Conservation (phyloP, 192 early-diverging fungal genomes). For the Pilobolus umbonatus region DNA sequence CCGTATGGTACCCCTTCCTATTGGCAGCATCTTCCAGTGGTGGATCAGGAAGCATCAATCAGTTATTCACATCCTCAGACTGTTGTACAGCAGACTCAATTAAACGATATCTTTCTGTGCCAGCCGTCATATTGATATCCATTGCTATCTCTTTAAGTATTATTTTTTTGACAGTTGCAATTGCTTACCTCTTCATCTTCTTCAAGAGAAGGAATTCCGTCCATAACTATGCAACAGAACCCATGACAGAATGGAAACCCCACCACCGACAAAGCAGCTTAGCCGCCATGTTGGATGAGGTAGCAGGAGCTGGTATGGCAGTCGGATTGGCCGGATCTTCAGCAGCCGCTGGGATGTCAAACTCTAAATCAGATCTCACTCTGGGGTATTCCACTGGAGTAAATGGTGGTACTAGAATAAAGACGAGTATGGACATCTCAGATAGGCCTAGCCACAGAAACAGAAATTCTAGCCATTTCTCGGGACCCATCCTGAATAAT, state of each 20-base stretch:
- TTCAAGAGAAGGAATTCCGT: constrained; percentile 14
- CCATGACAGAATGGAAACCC: constrained; percentile 13
- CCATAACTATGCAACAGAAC: constrained; percentile 11
- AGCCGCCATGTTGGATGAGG: constrained; percentile 17
- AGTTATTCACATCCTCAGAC: constrained; percentile 17
- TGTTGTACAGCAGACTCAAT: constrained; percentile 4
- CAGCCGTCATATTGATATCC: constrained; percentile 65
- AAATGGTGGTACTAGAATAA: neutral
- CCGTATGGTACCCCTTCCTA: constrained; percentile 40
- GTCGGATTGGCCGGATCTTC: neutral
- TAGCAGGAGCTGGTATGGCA: neutral
- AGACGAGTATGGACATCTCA: neutral
- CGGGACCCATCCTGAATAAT: too few species aligned
- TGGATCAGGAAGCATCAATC: constrained; percentile 13
- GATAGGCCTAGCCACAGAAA: neutral
- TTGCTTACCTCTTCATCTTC: constrained; percentile 49
- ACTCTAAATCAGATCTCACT: neutral
- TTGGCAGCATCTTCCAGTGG: constrained; percentile 31
- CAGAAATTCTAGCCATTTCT: neutral
- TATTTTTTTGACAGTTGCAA: constrained; percentile 55
- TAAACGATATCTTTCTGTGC: constrained; percentile 37
- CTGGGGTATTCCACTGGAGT: neutral
- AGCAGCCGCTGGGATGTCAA: neutral
- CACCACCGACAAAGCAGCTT: constrained; percentile 3
- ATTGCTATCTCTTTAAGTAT: constrained; percentile 62